These are phyloP conservation scores for Phytophthora sp. DNA, from an alignment of 352 stramenopile species.

Conservation along the genomic window DNA sequence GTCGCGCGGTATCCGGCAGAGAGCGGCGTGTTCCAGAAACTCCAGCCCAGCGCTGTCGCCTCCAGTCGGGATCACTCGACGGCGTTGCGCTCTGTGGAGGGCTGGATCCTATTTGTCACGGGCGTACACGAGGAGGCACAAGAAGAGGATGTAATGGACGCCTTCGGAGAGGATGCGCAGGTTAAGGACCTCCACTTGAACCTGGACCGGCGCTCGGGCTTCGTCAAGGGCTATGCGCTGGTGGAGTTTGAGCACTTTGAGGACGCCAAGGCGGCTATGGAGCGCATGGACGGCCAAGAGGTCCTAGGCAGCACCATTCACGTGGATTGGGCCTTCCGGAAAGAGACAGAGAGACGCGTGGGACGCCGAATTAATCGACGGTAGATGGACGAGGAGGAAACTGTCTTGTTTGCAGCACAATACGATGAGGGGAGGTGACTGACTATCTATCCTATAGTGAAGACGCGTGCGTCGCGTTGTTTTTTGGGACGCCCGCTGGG, in stretches of 20 bases:
- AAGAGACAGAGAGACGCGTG: conserved; percentile 40
- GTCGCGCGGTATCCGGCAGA: conserved; percentile 69
- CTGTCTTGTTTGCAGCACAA: neutral
- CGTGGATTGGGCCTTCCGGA: conserved; percentile 95
- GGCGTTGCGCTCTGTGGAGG: conserved; percentile 91
- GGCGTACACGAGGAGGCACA: conserved; percentile 96
- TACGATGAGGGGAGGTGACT: neutral
- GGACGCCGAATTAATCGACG: conserved; percentile 50
- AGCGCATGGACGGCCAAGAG: conserved; percentile 92
- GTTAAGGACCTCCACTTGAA: conserved; percentile 97
- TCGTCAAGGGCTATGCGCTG: conserved; percentile 96
- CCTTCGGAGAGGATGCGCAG: conserved; percentile 94
- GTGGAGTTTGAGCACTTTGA: conserved; percentile 94
- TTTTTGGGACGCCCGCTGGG: conserved; percentile 76
- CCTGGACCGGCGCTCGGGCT: conserved; percentile 94
- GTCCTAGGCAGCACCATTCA: conserved; percentile 90
- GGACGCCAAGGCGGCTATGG: conserved; percentile 91
- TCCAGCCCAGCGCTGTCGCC: conserved; percentile 39
- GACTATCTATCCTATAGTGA: conserved; percentile 63
- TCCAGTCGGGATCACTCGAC: conserved; percentile 46
- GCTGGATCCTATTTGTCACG: conserved; percentile 97
- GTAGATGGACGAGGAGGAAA: conserved; percentile 37
- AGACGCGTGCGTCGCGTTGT: conserved; percentile 73
- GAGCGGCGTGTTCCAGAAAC: conserved; percentile 84
- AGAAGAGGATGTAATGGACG: conserved; percentile 96